Base-by-base conservation (phyloP, 441 rosid species). In the Pelargonium australe region DNA sequence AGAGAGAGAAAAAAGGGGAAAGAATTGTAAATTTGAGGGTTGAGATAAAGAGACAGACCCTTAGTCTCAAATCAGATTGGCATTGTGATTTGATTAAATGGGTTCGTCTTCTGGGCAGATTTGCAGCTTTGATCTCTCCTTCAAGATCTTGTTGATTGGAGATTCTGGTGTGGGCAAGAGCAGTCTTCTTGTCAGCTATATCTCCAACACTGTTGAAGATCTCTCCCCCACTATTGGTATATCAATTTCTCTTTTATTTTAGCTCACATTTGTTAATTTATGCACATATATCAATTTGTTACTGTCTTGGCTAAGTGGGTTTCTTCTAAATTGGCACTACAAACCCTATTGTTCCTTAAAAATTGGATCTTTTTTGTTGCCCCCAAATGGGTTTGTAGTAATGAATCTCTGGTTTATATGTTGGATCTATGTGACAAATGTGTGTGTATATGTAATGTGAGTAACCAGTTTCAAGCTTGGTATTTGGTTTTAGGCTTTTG, bases 141-240 rank as follows among this genome's bases (percentile, higher is more conserved):
- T 86, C 79, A 86, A 84, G 85, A 81, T 86, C 86, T 68, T 86
- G 80, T 79, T 86, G 82, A 81, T 86, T 69, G 90, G 90, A 0
- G 90, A 86, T 76, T 81, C 90, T 51, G 81, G 81, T 40, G 90
- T 86, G 66, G 90, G 90, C 68, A 86, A 86, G 77, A 86, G 88
- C 70, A 84, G 88, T 66, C 88, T 86, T 71, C 90, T 86, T 76
- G 82, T 82, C 71, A 84, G 81, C 77, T 86, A 82, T 82, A 83
- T 86, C 81, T 83, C 87, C 51, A 67, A 67, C 60, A 70, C 83
- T 68, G 73, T 63, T 1, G 82, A 84, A 68, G 81, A 80, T 81
- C 82, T 76, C 70, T 51, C 85, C 72, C 88, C 88, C 20, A 86
- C 90, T 65, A 84, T 86, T 78, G 90, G 90, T 84, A 86, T 3